Conservation (phyloP, 148 eudicot species). For the Arbutus unedo region DNA sequence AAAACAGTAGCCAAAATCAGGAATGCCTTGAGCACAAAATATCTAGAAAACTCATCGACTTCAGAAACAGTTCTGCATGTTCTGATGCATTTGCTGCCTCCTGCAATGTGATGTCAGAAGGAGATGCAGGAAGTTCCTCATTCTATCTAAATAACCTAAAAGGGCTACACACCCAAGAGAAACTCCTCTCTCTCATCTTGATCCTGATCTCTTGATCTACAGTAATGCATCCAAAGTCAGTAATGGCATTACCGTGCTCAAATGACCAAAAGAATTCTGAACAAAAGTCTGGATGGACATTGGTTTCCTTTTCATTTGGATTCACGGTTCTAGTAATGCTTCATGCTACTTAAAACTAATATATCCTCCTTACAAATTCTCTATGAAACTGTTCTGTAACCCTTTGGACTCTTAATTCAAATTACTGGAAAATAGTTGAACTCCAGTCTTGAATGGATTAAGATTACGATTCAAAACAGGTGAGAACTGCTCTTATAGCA, state of each 20-base stretch:
- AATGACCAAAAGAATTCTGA: background rate
- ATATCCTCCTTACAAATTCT: background rate
- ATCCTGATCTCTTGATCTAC: background rate
- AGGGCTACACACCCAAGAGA: background rate
- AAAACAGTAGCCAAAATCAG: background rate
- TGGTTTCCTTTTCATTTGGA: background rate
- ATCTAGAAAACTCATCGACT: background rate
- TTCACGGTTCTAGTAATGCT: background rate
- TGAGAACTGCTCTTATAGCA: background rate
- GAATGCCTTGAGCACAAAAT: background rate
- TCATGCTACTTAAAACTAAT: background rate
- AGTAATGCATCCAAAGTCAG: background rate
- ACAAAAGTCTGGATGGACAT: background rate
- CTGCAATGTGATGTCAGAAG: background rate
- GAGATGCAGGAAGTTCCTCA: background rate
- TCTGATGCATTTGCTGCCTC: constrained; percentile 8
- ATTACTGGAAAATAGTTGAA: background rate
- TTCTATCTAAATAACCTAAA: background rate
- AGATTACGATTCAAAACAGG: background rate
- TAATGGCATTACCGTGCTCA: background rate
- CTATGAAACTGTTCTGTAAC: background rate
- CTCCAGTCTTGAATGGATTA: background rate
- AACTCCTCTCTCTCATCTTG: background rate
- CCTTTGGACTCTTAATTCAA: too few species aligned
- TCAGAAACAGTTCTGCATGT: background rate